Evolutionary conservation across 2,329 filamentous ascomycete species (phyloP).

Genomic region (Plectosphaerella cucumerina): DNA sequence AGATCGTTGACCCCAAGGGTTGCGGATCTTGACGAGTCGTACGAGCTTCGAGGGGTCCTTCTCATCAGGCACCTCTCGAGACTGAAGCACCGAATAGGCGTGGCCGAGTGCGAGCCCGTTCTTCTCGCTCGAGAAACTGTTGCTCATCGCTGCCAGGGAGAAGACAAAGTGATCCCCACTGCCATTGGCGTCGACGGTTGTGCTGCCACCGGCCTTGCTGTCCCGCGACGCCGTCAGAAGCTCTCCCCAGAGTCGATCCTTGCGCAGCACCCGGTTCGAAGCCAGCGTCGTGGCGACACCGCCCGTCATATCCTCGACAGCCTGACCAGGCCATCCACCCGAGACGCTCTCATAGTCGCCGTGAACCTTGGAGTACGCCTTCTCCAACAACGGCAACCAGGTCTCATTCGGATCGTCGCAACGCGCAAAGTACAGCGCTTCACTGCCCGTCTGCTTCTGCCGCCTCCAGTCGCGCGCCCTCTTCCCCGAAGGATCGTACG

Average conservation of each 20-base stretch:
- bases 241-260: slow-evolving; percentile 67
- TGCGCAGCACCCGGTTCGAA: slow-evolving; percentile 56
- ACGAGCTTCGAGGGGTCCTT: slow-evolving; percentile 26
- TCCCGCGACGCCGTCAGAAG: slow-evolving; percentile 28
- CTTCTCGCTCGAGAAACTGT: slow-evolving; percentile 20
- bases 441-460: slow-evolving; percentile 62
- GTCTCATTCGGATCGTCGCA: slow-evolving; percentile 68
- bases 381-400: slow-evolving; percentile 70
- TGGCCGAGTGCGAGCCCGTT: slow-evolving; percentile 41
- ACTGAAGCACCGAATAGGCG: slow-evolving; percentile 47
- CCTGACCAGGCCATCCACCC: slow-evolving; percentile 58
- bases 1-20: slow-evolving; percentile 63
- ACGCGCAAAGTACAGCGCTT: slow-evolving; percentile 66
- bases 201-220: no score
- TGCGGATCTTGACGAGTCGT: slow-evolving; percentile 45
- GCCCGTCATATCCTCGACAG: slow-evolving; percentile 46
- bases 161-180: slow-evolving; percentile 54
- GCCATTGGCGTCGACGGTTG: slow-evolving; percentile 52
- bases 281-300: slow-evolving; percentile 54
- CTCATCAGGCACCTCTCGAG: slow-evolving; percentile 38
- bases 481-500: slow-evolving; percentile 38
- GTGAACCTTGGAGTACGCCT: slow-evolving; percentile 73
- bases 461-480: slow-evolving; percentile 58
- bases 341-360: slow-evolving; percentile 67
- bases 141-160: slow-evolving; percentile 30